A percentile compares a stretch with the other conserved stretches of the same genome.
phyloP scores from a whole-genome alignment of 1,284 basidiomycete genomes.

The Moesziomyces parantarcticus region DNA sequence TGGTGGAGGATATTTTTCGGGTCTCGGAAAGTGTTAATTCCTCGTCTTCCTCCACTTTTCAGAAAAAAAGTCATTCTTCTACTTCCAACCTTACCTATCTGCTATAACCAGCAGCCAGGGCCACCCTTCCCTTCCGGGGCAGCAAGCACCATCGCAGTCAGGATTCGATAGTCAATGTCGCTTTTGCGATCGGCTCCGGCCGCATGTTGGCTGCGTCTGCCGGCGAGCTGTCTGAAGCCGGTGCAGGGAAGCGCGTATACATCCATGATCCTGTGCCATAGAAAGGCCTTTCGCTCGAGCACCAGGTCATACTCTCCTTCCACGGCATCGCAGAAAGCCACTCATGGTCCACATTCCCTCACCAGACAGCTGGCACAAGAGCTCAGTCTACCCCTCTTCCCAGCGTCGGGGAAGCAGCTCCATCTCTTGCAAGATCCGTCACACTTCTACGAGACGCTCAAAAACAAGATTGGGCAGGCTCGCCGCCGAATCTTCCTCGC shows the following conservation, averaged over 20 bases:
- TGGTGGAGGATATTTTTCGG: constrained; percentile 4
- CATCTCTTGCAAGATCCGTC: constrained; percentile 37
- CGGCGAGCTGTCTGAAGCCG: background rate
- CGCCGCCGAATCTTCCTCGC: constrained; percentile 56
- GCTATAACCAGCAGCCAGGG: background rate
- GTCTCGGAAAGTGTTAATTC: constrained; percentile 10
- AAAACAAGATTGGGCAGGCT: constrained; percentile 36
- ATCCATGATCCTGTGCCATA: too few relatives aligned
- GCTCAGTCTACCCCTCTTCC: constrained; percentile 36
- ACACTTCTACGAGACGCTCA: constrained; percentile 44
- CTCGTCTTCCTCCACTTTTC: constrained; percentile 24
- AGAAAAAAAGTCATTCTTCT: background rate
- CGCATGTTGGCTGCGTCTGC: background rate
- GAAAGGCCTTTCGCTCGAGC: background rate
- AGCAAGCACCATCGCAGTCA: too few relatives aligned
- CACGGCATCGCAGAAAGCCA: background rate
- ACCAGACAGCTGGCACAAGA: constrained; percentile 23
- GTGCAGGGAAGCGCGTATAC: too few relatives aligned
- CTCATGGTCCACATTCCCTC: constrained; percentile 21
- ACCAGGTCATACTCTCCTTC: background rate
- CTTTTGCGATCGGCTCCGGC: background rate
- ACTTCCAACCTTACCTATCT: background rate
- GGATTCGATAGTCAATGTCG: background rate
- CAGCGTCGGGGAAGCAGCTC: constrained; percentile 34
- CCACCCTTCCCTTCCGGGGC: too few relatives aligned